Base-by-base conservation (phyloP, 2,329 filamentous ascomycete species). In the Pseudocercospora eumusae region DNA sequence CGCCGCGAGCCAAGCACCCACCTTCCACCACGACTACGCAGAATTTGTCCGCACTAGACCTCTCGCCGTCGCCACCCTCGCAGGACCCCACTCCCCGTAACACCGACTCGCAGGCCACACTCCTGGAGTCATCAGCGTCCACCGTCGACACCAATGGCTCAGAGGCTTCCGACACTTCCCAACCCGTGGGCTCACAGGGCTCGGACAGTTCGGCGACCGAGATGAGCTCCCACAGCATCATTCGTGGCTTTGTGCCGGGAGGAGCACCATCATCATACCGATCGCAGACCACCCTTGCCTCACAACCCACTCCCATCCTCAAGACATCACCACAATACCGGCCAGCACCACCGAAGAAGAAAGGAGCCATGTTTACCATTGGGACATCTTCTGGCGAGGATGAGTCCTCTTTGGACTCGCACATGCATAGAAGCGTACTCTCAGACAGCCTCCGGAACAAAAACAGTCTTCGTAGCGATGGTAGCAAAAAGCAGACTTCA, bases 231-330 rank as follows among this genome's bases (percentile, higher is more conserved):
- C 84, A 87, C 63, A 93, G 88, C 66, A 85, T 96, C 61, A 88
- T 96, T 57, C 90, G 91, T 66, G 93, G 93, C 61, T 96, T 97
- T 77, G 91, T 90, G 4, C 91, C 90, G 1, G 88, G 89, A 25
- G 86, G 88, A 63, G 82, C 89, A 45, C 88, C 87, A 9, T 88
- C 86, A 1, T 90, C 87, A 0, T 86, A 87, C 70, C 84, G 87
- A 67, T 88, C 80, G 66, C 85, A 81, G 71, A 86, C 77, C 64
- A 82, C 83, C 67, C 78, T 88, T 28, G 76, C 79, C 11, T 72
- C 81, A 78, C 80, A 83, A 40, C 79, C 82, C 10, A 84, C 85
- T 28, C 80, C 83, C 27, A 87, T 90, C 45, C 84, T 89, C 36
- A 88, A 88, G 69, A 76, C 75, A 47, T 76, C 75, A 3, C 68